phyloP scores from a whole-genome alignment of 495 filamentous ascomycete genomes.

The Hypomontagnella submonticulosa region DNA sequence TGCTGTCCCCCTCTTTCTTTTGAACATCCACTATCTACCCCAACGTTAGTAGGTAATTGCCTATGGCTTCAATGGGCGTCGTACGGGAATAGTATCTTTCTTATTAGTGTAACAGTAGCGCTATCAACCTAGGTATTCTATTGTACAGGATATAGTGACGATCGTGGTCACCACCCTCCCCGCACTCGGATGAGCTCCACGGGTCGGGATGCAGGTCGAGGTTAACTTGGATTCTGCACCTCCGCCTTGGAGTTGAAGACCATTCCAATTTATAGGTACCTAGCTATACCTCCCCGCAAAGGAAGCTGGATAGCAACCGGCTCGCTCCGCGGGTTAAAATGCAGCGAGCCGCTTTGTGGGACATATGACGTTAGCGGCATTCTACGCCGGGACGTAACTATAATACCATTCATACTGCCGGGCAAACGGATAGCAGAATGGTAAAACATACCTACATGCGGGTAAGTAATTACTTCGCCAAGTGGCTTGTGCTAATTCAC shows the following conservation, averaged over 20 bases:
- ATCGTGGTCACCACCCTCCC: slow-evolving; percentile 11
- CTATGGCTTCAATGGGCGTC: no score
- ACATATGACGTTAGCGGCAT: no score
- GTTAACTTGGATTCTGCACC: slow-evolving; percentile 5
- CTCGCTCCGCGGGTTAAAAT: slow-evolving; percentile 39
- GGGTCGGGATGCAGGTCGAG: slow-evolving; percentile 14
- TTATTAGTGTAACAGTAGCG: not conserved
- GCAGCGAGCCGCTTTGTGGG: slow-evolving; percentile 24
- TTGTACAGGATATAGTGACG: not conserved
- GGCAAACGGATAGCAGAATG: no score
- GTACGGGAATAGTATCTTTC: not conserved
- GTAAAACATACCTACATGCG: no score
- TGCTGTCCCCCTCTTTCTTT: slow-evolving; percentile 11
- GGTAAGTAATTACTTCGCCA: no score
- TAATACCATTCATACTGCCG: no score
- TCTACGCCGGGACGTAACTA: no score
- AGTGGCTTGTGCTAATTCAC: no score
- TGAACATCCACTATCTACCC: not conserved
- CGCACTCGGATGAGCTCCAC: slow-evolving; percentile 22
- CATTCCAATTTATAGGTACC: no score
- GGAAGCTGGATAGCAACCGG: slow-evolving; percentile 1
- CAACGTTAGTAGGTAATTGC: no score
- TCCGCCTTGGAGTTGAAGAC: slow-evolving; percentile 4
- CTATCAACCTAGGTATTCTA: not conserved
- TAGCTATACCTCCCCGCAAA: slow-evolving; percentile 10